These are phyloP conservation scores for Aquilaria malaccensis DNA, from an alignment of 345 rosid genomes.

Conservation along the genomic window DNA sequence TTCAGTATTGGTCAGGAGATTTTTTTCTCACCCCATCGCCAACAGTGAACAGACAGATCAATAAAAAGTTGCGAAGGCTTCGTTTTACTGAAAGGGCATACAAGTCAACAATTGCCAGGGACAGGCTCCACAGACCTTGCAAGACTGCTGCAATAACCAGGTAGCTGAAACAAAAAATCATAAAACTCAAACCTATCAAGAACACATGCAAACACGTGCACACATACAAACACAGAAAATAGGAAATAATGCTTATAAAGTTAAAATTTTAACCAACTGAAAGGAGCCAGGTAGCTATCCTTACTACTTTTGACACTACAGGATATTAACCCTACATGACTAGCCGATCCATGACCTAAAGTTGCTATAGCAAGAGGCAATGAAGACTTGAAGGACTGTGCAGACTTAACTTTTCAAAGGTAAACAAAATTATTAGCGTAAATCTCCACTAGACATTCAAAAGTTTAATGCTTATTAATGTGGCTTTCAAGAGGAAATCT, in stretches of 20 bases:
- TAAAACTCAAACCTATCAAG: background rate
- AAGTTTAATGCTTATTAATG: no score
- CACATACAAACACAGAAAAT: background rate
- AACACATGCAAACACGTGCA: background rate
- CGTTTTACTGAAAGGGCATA: constrained; percentile 66
- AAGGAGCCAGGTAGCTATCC: background rate
- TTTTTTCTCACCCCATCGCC: constrained; percentile 72
- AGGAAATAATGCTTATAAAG: background rate
- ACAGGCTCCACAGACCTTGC: constrained; percentile 77
- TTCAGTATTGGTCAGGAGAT: constrained; percentile 4
- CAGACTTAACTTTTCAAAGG: no score
- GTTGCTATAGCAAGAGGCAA: no score
- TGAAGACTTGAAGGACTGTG: no score
- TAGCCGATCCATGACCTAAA: no score
- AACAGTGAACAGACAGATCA: constrained; percentile 44
- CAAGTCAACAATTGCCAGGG: constrained; percentile 47
- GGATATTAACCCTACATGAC: no score
- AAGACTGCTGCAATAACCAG: constrained; percentile 61
- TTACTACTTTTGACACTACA: no score
- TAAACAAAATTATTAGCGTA: no score
- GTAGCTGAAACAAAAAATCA: constrained; percentile 39
- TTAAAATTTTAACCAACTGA: background rate
- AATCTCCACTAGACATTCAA: no score
- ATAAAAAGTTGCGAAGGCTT: constrained; percentile 41
- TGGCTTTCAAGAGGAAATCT: no score